Evolutionary conservation across 2,329 filamentous ascomycete species (phyloP), one percentile per base, ranked within the genome.

Genomic region (Dryadomyces quercivorus): DNA sequence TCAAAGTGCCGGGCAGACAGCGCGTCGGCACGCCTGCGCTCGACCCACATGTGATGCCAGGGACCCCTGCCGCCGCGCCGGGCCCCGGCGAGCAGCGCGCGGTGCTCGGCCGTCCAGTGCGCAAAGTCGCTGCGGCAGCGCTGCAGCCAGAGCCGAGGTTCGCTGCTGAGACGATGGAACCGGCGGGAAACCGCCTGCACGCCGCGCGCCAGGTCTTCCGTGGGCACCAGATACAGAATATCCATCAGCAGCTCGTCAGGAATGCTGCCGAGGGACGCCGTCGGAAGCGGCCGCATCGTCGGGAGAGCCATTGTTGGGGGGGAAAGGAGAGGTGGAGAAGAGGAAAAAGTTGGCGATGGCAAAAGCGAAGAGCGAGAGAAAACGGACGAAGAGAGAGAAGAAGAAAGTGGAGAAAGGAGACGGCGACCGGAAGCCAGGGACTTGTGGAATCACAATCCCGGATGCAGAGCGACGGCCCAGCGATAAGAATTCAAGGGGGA

Each of bases 161-260:
- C 85, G 61, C 83, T 81, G 43, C 82, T 78, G 55, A 94, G 72
- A 50, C 74, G 72, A 61, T 81, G 72, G 61, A 92, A 77, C 56
- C 81, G 80, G 60, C 73, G 80, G 21, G 80, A 88, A 12, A 85
- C 74, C 26, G 68, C 66, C 58, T 79, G 73, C 42, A 83, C 62
- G 55, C 63, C 67, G 15, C 60, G 53, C 43, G 82, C 66, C 50
- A 74, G 75, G 57, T 84, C 75, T 55, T 74, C 73, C 60, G 76
- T 84, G 63, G 69, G 80, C 64, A 70, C 66, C 64, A 82, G 82
- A 58, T 76, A 75, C 60, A 96, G 76, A 60, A 97, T 86, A 53
- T 84, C 78, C 65, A 88, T 82, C 62, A 97, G 76, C 59, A 97
- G 80, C 72, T 98, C 93, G 68, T 92, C 86, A 44, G 91, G 91